These are phyloP conservation scores for Rubia peregrina DNA, from an alignment of 305 asterid species.

Conservation along the genomic window DNA sequence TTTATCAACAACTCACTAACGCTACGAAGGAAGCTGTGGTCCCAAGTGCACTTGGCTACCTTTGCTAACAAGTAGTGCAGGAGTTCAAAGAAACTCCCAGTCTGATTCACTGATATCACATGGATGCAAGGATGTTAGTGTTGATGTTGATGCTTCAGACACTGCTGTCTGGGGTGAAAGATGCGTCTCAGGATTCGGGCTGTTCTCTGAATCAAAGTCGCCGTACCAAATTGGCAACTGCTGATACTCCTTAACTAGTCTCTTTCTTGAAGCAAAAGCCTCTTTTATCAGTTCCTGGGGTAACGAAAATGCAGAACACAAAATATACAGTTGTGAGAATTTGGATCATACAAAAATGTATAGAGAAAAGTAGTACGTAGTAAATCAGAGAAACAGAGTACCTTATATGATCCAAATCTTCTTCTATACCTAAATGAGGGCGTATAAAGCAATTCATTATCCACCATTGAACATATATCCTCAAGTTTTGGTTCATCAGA, in stretches of 20 bases:
- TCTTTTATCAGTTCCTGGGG: constrained; percentile 50
- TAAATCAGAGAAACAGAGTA: constrained; percentile 9
- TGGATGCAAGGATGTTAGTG: constrained; percentile 20
- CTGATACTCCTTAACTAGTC: constrained; percentile 63
- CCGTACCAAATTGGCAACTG: constrained; percentile 53
- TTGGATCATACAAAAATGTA: neutral
- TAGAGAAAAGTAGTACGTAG: neutral
- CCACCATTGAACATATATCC: constrained; percentile 20
- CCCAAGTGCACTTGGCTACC: neutral
- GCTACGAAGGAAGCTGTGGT: constrained; percentile 3
- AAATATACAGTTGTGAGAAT: neutral
- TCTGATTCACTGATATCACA: constrained; percentile 37
- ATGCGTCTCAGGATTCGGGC: constrained; percentile 23
- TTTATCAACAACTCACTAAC: neutral
- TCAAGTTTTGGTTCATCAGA: constrained; percentile 32
- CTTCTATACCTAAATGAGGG: constrained; percentile 37
- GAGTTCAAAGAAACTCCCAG: constrained; percentile 64
- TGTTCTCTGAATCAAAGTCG: constrained; percentile 44
- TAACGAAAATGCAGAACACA: constrained; percentile 8
- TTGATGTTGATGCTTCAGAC: constrained; percentile 10
- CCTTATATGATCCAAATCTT: constrained; percentile 61
- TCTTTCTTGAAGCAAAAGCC: constrained; percentile 52
- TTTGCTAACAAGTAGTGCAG: neutral
- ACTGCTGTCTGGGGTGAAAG: constrained; percentile 15
- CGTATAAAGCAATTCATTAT: constrained; percentile 20